Evolutionary conservation across 1,139 yeast genomes (phyloP), one percentile per base, ranked within the genome.

Genomic region (Spathaspora jeffriesii): DNA sequence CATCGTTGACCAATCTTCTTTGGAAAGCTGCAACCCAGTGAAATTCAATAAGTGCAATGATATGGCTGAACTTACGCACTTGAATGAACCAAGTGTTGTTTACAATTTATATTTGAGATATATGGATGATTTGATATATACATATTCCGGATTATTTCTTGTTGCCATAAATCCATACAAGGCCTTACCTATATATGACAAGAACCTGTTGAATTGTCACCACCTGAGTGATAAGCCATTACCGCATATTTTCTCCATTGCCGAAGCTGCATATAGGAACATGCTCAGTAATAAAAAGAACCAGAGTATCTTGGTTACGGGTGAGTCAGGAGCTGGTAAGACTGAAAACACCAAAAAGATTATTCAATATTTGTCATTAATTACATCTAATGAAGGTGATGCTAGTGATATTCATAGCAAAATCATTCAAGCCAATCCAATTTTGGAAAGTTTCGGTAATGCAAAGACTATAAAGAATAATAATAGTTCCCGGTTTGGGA

Each of bases 311-410:
- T 73, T 95, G 47, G 98, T 95, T 11, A 95, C 99, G 1, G 99
- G 99, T 52, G 99, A 95, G 64, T 88, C 96, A 25, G 99, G 99
- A 52, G 99, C 99, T 0, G 99, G 99, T 48, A 93, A 93, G 64
- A 93, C 99, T 0, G 99, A 93, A 68, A 93, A 90, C 57, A 93
- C 99, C n/a, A 93, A 93, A 65, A 90, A 88, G 60, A 92, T 93
- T 50, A 88, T 95, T 54, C 98, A 92, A 64, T 93, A 91, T 65
- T 75, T 95, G 48, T 90, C 97, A 0, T 84, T 92, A 6, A 84
- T 90, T 37, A 83, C 93, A 1, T 40, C 47, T 50, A 46, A 51
- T 6, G 40, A 41, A 8, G 43, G 40, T 13, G 45, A 31, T 22
- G 34, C 49, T 13, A 62, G 61, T 31, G 60, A 64, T 46, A 87